Evolutionary conservation across 192 early-diverging fungal genomes (phyloP).

Genomic region (Coemansia sp.): DNA sequence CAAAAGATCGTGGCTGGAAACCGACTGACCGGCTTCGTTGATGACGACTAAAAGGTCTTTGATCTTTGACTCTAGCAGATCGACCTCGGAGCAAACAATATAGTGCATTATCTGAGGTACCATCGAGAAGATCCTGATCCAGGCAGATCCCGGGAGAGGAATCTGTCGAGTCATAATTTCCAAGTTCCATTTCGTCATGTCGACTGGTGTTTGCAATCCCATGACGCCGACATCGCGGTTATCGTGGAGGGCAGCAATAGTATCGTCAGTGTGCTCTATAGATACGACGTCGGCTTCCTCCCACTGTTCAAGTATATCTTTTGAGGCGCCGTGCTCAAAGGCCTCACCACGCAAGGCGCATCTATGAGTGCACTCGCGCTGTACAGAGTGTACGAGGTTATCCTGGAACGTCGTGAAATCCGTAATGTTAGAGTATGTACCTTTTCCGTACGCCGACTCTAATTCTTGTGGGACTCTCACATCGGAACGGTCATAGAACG

Average conservation of each 20-base stretch:
- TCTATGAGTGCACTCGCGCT: slow-evolving; percentile 68
- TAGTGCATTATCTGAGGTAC: slow-evolving; percentile 51
- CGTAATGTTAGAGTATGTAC: slow-evolving; percentile 86
- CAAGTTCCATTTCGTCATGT: slow-evolving; percentile 36
- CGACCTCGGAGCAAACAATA: slow-evolving; percentile 26
- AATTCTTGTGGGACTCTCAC: slow-evolving; percentile 88
- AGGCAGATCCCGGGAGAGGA: slow-evolving; percentile 29
- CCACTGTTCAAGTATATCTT: slow-evolving; percentile 59
- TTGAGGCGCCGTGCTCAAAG: slow-evolving; percentile 54
- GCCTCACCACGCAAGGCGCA: slow-evolving; percentile 70
- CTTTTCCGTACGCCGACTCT: slow-evolving; percentile 79
- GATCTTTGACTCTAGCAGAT: slow-evolving; percentile 15
- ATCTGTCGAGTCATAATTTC: slow-evolving; percentile 42
- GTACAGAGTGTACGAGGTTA: slow-evolving; percentile 73
- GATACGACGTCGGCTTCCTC: slow-evolving; percentile 60
- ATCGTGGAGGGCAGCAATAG: slow-evolving; percentile 51
- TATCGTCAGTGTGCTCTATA: slow-evolving; percentile 61
- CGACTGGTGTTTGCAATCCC: slow-evolving; percentile 36
- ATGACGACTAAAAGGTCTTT: slow-evolving; percentile 13
- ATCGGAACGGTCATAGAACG: slow-evolving; percentile 78
- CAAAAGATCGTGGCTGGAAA: slow-evolving; percentile 25
- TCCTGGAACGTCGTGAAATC: slow-evolving; percentile 86
- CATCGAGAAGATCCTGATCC: slow-evolving; percentile 35
- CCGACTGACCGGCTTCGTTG: slow-evolving; percentile 4
- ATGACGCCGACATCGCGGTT: slow-evolving; percentile 77